phyloP scores from a whole-genome alignment of 1,284 basidiomycete species.

The Malassezia nana region DNA sequence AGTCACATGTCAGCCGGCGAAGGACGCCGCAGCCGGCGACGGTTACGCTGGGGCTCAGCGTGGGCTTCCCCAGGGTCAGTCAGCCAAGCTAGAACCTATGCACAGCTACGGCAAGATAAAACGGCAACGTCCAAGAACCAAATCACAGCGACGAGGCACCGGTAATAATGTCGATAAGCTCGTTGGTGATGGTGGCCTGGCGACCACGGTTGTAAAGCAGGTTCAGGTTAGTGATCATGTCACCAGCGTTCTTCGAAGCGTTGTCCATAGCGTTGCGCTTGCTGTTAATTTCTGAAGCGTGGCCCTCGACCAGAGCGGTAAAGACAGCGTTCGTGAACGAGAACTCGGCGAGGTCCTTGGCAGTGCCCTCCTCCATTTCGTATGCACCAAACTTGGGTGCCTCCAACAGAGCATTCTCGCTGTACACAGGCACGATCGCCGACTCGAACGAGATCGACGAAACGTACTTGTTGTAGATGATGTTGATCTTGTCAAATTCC shows the following conservation, averaged over 20 bases:
- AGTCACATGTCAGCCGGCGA: background rate
- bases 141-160: constrained; percentile 55
- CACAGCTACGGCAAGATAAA: background rate
- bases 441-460: constrained; percentile 89
- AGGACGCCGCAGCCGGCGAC: no score
- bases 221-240: constrained; percentile 47
- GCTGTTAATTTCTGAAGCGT: constrained; percentile 80
- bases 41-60: no score
- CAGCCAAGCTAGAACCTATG: background rate
- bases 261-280: constrained; percentile 97
- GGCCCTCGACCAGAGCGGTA: constrained; percentile 84
- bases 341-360: constrained; percentile 90
- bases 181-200: constrained; percentile 94
- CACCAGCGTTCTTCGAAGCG: constrained; percentile 85
- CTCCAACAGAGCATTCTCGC: constrained; percentile 52
- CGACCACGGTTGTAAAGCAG: constrained; percentile 81
- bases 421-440: constrained; percentile 59
- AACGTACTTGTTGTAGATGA: constrained; percentile 92
- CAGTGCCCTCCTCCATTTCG: constrained; percentile 58
- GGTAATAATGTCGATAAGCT: constrained; percentile 87
- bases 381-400: constrained; percentile 51
- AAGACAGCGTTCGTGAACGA: constrained; percentile 92
- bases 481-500: constrained; percentile 72
- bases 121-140: background rate
- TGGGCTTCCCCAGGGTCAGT: no score